Evolutionary conservation across 1,139 yeast genomes (phyloP).

Genomic region (Suhomyces kunorum): DNA sequence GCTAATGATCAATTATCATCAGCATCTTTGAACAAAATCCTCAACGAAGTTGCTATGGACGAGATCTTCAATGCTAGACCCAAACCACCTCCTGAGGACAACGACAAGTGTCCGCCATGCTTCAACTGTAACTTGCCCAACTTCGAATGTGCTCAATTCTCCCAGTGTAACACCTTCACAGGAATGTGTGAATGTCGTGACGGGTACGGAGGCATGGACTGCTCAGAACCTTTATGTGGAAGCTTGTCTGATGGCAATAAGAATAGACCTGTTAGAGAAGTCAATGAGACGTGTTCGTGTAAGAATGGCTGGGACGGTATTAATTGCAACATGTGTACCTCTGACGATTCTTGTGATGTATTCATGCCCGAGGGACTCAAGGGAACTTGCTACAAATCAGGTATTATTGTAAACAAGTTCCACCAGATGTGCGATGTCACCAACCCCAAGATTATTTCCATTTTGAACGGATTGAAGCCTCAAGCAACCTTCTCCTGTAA

Average conservation of each 20-base stretch:
- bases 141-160: slow-evolving; percentile 86
- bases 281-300: slow-evolving; percentile 62
- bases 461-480: slow-evolving; percentile 77
- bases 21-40: slow-evolving; percentile 27
- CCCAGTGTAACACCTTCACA: slow-evolving; percentile 78
- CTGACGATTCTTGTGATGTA: slow-evolving; percentile 74
- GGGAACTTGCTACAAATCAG: slow-evolving; percentile 91
- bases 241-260: slow-evolving; percentile 63
- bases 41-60: slow-evolving; percentile 26
- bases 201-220: slow-evolving; percentile 94
- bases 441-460: slow-evolving; percentile 77
- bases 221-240: slow-evolving; percentile 89
- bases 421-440: slow-evolving; percentile 96
- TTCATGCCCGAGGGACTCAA: slow-evolving; percentile 85
- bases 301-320: slow-evolving; percentile 89
- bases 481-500: slow-evolving; percentile 93
- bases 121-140: slow-evolving; percentile 94
- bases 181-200: slow-evolving; percentile 91
- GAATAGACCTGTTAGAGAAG: slow-evolving; percentile 62
- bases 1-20: neutral
- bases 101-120: slow-evolving; percentile 73
- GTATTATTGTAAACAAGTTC: slow-evolving; percentile 75
- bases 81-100: slow-evolving; percentile 15
- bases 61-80: slow-evolving; percentile 28
- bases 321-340: slow-evolving; percentile 82